Evolutionary conservation across 2,329 filamentous ascomycete genomes (phyloP).

Genomic region (Rhytidhysteron rufulum): DNA sequence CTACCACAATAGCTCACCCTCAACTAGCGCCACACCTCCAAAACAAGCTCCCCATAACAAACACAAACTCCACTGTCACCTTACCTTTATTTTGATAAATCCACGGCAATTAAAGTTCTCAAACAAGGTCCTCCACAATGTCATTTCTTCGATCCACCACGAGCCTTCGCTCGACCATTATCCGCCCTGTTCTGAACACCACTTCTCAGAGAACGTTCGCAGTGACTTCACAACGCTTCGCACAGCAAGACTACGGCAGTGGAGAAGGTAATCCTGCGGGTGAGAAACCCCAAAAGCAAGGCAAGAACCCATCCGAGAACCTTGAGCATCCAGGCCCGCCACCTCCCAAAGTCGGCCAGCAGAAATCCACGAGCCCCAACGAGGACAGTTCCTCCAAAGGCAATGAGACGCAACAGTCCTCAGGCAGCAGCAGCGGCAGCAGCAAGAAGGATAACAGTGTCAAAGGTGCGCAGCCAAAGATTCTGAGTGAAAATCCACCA

Average conservation of each 20-base stretch:
- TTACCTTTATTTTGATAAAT: too few relatives aligned
- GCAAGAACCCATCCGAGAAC: slow-evolving; percentile 32
- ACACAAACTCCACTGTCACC: too few relatives aligned
- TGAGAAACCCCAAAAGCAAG: slow-evolving; percentile 42
- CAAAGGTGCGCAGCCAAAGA: slow-evolving; percentile 42
- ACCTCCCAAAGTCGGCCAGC: slow-evolving; percentile 39
- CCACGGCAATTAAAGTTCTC: too few relatives aligned
- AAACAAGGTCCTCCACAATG: too few relatives aligned
- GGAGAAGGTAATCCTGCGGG: slow-evolving; percentile 40
- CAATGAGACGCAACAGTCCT: slow-evolving; percentile 6
- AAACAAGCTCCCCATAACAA: too few relatives aligned
- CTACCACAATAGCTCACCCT: too few relatives aligned
- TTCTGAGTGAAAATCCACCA: slow-evolving; percentile 36
- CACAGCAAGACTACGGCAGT: slow-evolving; percentile 40
- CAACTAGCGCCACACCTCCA: too few relatives aligned
- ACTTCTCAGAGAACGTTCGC: slow-evolving; percentile 25
- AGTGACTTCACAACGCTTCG: slow-evolving; percentile 23
- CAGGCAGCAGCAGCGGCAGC: slow-evolving; percentile 13
- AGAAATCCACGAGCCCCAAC: slow-evolving; percentile 23
- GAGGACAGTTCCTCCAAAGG: slow-evolving; percentile 18
- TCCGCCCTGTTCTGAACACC: slow-evolving; percentile 16
- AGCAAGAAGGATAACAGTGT: slow-evolving; percentile 13
- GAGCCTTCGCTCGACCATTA: slow-evolving; percentile 23
- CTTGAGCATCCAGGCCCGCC: slow-evolving; percentile 45
- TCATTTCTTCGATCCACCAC: slow-evolving; percentile 24